These are phyloP conservation scores for Talaromyces liani DNA, from an alignment of 495 filamentous ascomycete species.

Conservation along the genomic window DNA sequence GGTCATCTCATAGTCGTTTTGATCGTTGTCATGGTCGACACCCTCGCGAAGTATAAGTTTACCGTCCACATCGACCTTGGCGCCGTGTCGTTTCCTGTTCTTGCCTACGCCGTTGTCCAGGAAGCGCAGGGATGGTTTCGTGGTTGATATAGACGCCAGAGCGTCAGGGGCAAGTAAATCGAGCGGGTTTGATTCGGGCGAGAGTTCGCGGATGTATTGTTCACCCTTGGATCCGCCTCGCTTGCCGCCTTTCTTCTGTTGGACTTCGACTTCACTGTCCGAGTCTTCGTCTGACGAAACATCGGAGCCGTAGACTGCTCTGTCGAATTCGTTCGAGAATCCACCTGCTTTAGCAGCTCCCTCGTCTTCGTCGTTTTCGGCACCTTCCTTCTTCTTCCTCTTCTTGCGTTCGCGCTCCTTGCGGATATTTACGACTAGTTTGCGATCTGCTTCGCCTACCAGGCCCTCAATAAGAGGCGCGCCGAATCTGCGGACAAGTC, in stretches of 20 bases:
- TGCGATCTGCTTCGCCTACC: conserved; percentile 72
- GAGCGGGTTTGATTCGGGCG: conserved; percentile 75
- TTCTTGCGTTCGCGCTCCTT: conserved; percentile 86
- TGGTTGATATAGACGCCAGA: conserved; percentile 86
- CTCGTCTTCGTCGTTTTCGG: conserved; percentile 36
- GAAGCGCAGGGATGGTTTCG: conserved; percentile 60
- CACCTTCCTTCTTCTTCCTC: conserved; percentile 65
- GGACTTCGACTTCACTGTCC: conserved; percentile 33
- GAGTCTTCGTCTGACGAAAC: conserved; percentile 57
- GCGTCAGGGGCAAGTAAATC: conserved; percentile 85
- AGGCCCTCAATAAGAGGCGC: conserved; percentile 65
- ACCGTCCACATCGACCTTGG: conserved; percentile 76
- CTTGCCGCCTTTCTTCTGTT: conserved; percentile 40
- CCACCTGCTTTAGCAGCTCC: conserved; percentile 18
- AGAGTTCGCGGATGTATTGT: conserved; percentile 83
- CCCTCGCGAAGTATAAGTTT: conserved; percentile 70
- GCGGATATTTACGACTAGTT: conserved; percentile 85
- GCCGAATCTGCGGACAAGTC: conserved; percentile 86
- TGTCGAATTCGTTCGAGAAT: conserved; percentile 89
- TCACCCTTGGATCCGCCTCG: conserved; percentile 23
- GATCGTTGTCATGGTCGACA: conserved; percentile 38
- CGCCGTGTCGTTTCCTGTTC: conserved; percentile 41
- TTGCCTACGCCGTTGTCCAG: conserved; percentile 35
- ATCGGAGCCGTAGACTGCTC: conserved; percentile 86
- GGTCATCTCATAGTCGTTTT: conserved; percentile 45